These are phyloP conservation scores for Solanum bulbocastanum DNA, from an alignment of 257 asterid species.

Conservation along the genomic window DNA sequence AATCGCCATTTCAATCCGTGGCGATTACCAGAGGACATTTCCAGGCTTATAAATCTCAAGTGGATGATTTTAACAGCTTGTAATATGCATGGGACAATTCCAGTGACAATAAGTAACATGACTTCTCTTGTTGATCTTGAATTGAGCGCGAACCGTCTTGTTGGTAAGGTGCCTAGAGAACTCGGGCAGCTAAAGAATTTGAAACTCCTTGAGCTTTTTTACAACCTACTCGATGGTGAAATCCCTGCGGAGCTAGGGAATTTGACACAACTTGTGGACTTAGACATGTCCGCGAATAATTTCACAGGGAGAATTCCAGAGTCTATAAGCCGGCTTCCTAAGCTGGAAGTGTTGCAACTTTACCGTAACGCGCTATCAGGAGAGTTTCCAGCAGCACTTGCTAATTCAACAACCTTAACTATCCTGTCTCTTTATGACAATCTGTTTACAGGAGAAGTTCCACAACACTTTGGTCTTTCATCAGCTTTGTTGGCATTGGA, in stretches of 20 bases:
- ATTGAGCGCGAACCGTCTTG: constrained; percentile 50
- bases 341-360: constrained; percentile 47
- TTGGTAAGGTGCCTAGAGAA: constrained; percentile 57
- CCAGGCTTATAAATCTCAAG: constrained; percentile 31
- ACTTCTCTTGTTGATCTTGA: constrained; percentile 72
- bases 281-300: constrained; percentile 73
- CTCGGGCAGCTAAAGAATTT: constrained; percentile 46
- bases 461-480: constrained; percentile 48
- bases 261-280: constrained; percentile 35
- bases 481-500: constrained; percentile 57
- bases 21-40: constrained; percentile 44
- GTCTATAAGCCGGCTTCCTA: constrained; percentile 59
- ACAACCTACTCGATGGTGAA: constrained; percentile 62
- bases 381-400: constrained; percentile 46
- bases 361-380: constrained; percentile 71
- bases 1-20: constrained; percentile 38
- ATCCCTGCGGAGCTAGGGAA: constrained; percentile 77
- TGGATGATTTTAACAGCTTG: constrained; percentile 49
- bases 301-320: constrained; percentile 52
- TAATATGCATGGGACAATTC: constrained; percentile 49
- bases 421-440: constrained; percentile 72
- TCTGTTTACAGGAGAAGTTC: constrained; percentile 57
- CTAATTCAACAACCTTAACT: constrained; percentile 48
- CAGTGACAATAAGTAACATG: constrained; percentile 45
- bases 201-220: constrained; percentile 70